Conservation (phyloP, 352 stramenopile species). For the Elongisporangium anandrum region DNA sequence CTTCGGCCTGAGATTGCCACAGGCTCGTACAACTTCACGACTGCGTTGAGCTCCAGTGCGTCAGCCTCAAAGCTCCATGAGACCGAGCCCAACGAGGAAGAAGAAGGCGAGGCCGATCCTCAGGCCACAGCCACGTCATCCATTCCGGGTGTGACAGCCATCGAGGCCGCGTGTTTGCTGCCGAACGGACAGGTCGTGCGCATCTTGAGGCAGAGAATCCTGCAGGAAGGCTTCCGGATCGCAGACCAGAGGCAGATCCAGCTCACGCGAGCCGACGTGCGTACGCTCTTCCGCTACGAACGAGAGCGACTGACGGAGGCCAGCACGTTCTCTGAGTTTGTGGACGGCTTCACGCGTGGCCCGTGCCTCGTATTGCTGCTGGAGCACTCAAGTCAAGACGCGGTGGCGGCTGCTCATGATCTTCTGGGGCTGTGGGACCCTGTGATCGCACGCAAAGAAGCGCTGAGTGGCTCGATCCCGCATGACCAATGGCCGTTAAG, state of each 20-base stretch:
- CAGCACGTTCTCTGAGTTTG: slow-evolving; percentile 30
- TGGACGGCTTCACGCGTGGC: slow-evolving; percentile 52
- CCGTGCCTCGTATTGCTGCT: slow-evolving; percentile 66
- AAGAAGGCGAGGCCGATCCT: not conserved
- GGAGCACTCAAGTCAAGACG: slow-evolving; percentile 9
- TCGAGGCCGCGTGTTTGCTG: slow-evolving; percentile 35
- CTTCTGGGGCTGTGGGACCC: slow-evolving; percentile 65
- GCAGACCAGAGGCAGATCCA: slow-evolving; percentile 24
- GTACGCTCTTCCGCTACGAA: slow-evolving; percentile 31
- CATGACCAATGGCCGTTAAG: slow-evolving; percentile 56
- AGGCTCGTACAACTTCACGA: slow-evolving; percentile 40
- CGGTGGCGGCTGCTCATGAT: slow-evolving; percentile 32
- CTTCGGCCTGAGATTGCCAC: slow-evolving; percentile 63
- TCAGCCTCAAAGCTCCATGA: not conserved
- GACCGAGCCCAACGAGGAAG: slow-evolving; percentile 1
- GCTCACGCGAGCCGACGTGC: slow-evolving; percentile 30
- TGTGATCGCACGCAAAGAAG: slow-evolving; percentile 30
- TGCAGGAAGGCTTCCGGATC: slow-evolving; percentile 56
- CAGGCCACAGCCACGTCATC: slow-evolving; percentile 6
- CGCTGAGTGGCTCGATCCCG: slow-evolving; percentile 22
- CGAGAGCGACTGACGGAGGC: slow-evolving; percentile 15
- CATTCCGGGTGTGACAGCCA: slow-evolving; percentile 27
- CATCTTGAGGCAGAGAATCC: slow-evolving; percentile 31
- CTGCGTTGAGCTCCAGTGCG: not conserved
- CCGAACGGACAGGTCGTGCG: slow-evolving; percentile 37